Conservation (phyloP, 441 rosid genomes). For the Gossypium davidsonii region DNA sequence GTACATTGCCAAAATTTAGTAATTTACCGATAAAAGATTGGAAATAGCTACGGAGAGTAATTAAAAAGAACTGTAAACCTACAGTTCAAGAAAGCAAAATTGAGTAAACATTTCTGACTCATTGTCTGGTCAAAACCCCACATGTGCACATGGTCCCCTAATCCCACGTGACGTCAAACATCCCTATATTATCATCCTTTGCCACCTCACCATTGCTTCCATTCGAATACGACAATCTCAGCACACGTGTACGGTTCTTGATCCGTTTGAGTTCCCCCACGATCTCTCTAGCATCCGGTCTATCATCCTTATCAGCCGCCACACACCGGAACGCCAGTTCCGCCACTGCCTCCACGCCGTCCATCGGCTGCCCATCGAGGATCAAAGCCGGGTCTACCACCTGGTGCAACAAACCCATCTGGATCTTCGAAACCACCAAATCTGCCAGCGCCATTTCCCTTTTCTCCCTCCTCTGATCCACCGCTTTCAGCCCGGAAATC, state of each 20-base stretch:
- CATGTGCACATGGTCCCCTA: conserved; percentile 11
- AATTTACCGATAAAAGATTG: neutral
- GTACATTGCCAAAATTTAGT: neutral
- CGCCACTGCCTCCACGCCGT: conserved; percentile 56
- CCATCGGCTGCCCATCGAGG: conserved; percentile 24
- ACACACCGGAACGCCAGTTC: conserved; percentile 88
- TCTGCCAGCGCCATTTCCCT: conserved; percentile 81
- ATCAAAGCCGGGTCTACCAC: conserved; percentile 56
- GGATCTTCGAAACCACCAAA: conserved; percentile 72
- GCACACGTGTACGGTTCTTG: conserved; percentile 30
- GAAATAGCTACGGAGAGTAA: neutral
- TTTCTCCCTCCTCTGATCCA: conserved; percentile 73
- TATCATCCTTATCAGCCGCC: conserved; percentile 80
- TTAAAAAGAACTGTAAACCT: neutral
- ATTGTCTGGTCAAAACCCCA: conserved; percentile 10
- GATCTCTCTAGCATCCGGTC: conserved; percentile 72
- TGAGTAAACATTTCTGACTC: neutral
- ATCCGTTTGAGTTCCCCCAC: conserved; percentile 68
- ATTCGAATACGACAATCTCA: conserved; percentile 20
- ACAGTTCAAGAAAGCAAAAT: neutral
- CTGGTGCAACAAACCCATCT: conserved; percentile 55
- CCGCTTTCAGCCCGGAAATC: conserved; percentile 70
- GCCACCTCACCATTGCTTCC: conserved; percentile 26
- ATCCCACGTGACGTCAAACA: neutral
- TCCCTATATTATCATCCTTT: neutral